phyloP scores from a whole-genome alignment of 306 rosid genomes.

The Cucurbita pepo region DNA sequence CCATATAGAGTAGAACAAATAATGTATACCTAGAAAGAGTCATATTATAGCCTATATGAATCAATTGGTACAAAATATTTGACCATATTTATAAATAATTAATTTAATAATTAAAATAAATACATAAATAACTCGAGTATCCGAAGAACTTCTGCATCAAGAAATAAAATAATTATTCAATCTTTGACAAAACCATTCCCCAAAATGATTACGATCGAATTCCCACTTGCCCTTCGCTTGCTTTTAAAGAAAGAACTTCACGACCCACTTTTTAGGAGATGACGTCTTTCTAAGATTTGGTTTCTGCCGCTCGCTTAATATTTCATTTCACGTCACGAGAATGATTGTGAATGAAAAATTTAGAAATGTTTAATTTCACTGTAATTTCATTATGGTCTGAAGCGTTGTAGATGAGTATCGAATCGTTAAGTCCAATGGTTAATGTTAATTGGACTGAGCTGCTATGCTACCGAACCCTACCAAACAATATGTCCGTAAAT shows the following conservation, averaged over 20 bases:
- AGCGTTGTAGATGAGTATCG: not conserved
- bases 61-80: too few species aligned
- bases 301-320: not conserved
- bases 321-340: not conserved
- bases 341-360: too few species aligned
- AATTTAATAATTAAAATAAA: too few species aligned
- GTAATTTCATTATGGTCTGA: not conserved
- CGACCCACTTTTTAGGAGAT: not conserved
- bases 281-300: not conserved
- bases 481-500: not conserved
- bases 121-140: not conserved
- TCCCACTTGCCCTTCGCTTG: not conserved
- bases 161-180: not conserved
- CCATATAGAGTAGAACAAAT: too few species aligned
- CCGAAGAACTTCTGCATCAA: not conserved
- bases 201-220: not conserved
- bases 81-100: too few species aligned
- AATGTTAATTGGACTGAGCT: not conserved
- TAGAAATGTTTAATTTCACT: not conserved
- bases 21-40: too few species aligned
- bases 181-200: not conserved
- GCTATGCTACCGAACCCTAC: not conserved
- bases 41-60: too few species aligned
- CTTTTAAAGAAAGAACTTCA: not conserved
- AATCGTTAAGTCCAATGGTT: not conserved